Evolutionary conservation across 2,329 filamentous ascomycete genomes (phyloP).

Genomic region (Penicillium freii): DNA sequence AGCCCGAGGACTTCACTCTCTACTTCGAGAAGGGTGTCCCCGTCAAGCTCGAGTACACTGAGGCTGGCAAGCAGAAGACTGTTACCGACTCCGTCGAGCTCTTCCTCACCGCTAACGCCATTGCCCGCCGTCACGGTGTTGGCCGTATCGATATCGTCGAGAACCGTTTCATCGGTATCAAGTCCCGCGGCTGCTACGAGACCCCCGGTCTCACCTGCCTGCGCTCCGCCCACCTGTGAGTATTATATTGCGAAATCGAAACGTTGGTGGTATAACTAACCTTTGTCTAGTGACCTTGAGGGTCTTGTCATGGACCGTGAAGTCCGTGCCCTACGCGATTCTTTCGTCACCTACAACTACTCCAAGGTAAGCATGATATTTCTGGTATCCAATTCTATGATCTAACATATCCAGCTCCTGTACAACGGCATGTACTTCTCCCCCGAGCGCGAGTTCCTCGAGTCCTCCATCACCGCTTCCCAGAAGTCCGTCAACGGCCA

Average conservation of each 20-base stretch:
- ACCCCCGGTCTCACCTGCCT: slow-evolving; percentile 36
- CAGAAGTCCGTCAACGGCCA: slow-evolving; percentile 55
- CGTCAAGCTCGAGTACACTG: slow-evolving; percentile 60
- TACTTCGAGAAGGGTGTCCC: slow-evolving; percentile 75
- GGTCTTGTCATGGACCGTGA: slow-evolving; percentile 67
- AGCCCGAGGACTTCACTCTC: slow-evolving; percentile 68
- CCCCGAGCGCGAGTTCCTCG: slow-evolving; percentile 68
- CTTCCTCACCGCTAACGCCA: slow-evolving; percentile 69
- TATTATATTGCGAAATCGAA: slow-evolving; percentile 49
- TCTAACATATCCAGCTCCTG: slow-evolving; percentile 20
- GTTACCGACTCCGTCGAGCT: slow-evolving; percentile 69
- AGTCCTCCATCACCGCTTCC: slow-evolving; percentile 40
- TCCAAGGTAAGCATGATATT: slow-evolving; percentile 43
- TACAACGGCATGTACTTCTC: slow-evolving; percentile 57
- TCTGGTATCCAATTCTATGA: not conserved
- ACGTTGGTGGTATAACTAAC: slow-evolving; percentile 7
- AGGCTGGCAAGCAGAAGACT: slow-evolving; percentile 51
- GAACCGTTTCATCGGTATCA: slow-evolving; percentile 76
- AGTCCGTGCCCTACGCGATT: slow-evolving; percentile 67
- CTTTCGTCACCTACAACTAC: slow-evolving; percentile 66
- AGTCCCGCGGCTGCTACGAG: slow-evolving; percentile 80
- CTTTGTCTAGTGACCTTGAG: slow-evolving; percentile 23
- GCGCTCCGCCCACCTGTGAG: slow-evolving; percentile 40
- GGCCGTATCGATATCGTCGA: slow-evolving; percentile 82
- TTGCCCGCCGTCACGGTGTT: slow-evolving; percentile 70